phyloP scores from a whole-genome alignment of 495 filamentous ascomycete species.

The Copromyces sp. region DNA sequence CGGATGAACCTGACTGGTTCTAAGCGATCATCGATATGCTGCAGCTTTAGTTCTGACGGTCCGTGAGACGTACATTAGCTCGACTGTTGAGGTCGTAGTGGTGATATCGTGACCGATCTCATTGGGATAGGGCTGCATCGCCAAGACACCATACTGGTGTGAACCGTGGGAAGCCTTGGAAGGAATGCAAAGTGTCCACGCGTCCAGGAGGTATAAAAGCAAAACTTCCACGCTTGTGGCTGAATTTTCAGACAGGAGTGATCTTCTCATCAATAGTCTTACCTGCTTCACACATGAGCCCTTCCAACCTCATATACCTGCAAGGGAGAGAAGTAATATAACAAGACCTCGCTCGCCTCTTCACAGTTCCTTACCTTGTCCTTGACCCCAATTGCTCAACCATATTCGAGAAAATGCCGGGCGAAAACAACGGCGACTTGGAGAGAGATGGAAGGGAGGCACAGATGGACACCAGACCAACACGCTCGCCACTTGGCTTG shows the following conservation, averaged over 20 bases:
- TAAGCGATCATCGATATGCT: background rate
- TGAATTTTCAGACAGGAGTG: background rate
- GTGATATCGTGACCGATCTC: background rate
- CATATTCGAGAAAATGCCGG: slow-evolving; percentile 1
- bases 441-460: background rate
- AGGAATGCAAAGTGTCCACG: background rate
- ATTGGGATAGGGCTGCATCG: background rate
- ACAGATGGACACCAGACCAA: background rate
- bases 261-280: background rate
- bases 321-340: background rate
- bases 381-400: background rate
- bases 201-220: background rate
- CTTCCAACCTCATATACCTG: background rate
- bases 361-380: background rate
- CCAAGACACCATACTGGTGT: background rate
- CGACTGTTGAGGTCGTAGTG: background rate
- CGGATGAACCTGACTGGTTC: background rate
- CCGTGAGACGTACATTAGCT: background rate
- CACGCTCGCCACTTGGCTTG: slow-evolving; percentile 9
- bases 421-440: background rate
- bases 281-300: background rate
- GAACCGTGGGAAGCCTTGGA: background rate
- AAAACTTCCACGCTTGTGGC: background rate
- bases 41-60: background rate
- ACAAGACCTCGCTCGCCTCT: background rate